phyloP scores from a whole-genome alignment of 108 stramenopile species.

The Pseudonitzschia delicatissima region DNA sequence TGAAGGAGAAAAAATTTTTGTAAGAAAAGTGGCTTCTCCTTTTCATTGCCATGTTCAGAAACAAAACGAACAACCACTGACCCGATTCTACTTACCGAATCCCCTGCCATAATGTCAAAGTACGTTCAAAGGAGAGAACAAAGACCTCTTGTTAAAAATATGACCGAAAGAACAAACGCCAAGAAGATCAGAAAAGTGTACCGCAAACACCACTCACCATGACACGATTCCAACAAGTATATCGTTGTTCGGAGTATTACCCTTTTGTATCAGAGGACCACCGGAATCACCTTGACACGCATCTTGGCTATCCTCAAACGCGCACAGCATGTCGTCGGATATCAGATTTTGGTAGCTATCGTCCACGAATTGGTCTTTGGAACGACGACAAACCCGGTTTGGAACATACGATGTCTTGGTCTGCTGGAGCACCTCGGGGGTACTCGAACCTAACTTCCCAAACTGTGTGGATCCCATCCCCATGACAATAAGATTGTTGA shows the following conservation, averaged over 20 bases:
- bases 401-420: slow-evolving; percentile 37
- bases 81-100: slow-evolving; percentile 13
- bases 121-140: slow-evolving; percentile 32
- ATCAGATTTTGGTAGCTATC: slow-evolving; percentile 44
- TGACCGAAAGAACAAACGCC: not conserved
- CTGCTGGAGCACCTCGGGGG: slow-evolving; percentile 24
- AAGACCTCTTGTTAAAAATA: slow-evolving; percentile 12
- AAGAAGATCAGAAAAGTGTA: not conserved
- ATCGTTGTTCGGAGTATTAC: slow-evolving; percentile 23
- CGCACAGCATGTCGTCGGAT: slow-evolving; percentile 60
- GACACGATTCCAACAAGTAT: slow-evolving; percentile 37
- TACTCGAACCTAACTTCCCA: not conserved
- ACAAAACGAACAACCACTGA: too few species aligned
- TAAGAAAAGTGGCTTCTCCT: too few species aligned
- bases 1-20: too few species aligned
- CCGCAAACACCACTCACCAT: slow-evolving; percentile 23
- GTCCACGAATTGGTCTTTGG: slow-evolving; percentile 13
- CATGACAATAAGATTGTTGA: slow-evolving; percentile 31
- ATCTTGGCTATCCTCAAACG: slow-evolving; percentile 38
- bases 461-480: slow-evolving; percentile 56
- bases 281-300: slow-evolving; percentile 53
- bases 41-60: too few species aligned
- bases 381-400: slow-evolving; percentile 42
- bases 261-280: slow-evolving; percentile 31
- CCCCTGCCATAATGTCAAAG: too few species aligned